A percentile compares a stretch with the other conserved stretches of the same genome.
phyloP scores from a whole-genome alignment of 139 green algal species.

The Tetradesmus obliquus region DNA sequence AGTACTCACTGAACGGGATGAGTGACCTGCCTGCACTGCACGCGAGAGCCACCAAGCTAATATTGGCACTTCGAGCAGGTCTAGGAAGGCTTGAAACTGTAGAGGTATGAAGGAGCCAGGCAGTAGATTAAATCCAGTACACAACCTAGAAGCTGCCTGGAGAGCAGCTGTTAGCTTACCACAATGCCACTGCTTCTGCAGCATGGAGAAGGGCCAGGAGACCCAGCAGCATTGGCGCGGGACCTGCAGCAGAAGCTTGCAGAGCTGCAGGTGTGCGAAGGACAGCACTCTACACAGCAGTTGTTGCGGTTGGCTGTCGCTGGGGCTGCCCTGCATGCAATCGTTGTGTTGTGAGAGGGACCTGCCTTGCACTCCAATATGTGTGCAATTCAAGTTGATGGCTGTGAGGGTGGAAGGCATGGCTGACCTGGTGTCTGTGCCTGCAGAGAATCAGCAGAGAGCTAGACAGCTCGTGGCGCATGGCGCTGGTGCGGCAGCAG shows the following conservation, averaged over 20 bases:
- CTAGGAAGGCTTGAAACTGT: conserved; percentile 74
- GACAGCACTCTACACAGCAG: not conserved
- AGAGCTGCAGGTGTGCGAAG: conserved; percentile 63
- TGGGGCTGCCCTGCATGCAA: not conserved
- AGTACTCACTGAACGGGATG: conserved; percentile 53
- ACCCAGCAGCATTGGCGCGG: conserved; percentile 44
- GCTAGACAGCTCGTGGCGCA: conserved; percentile 87
- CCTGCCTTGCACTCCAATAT: too few relatives aligned
- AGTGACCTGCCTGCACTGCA: conserved; percentile 75
- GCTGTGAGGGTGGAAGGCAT: too few relatives aligned
- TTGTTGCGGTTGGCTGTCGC: not conserved
- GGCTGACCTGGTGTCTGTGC: too few relatives aligned
- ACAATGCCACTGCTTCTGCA: not conserved
- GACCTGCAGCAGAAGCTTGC: conserved; percentile 70
- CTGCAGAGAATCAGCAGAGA: conserved; percentile 75
- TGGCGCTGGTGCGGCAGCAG: conserved; percentile 79
- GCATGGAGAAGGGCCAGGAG: conserved; percentile 26
- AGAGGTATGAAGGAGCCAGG: conserved; percentile 47
- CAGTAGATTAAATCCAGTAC: not conserved
- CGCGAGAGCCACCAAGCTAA: conserved; percentile 70
- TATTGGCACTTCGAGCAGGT: conserved; percentile 70
- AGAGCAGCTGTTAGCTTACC: not conserved
- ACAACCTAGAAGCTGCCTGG: not conserved
- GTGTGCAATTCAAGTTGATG: too few relatives aligned
- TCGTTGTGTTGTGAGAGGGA: not conserved